phyloP scores from a whole-genome alignment of 2,329 filamentous ascomycete species.

The Exophiala sp. region DNA sequence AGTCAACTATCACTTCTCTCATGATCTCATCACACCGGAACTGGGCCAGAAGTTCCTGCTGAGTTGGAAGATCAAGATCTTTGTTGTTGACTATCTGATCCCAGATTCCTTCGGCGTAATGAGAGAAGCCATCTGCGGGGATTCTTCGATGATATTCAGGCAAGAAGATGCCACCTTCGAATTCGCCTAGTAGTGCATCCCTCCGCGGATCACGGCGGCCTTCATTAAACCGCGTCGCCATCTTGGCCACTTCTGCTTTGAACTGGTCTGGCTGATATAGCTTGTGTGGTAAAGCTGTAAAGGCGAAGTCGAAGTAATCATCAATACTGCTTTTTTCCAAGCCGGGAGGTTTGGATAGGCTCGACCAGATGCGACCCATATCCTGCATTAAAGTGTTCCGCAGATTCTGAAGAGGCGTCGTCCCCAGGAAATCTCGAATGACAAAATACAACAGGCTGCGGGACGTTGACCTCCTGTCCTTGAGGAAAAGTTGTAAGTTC shows the following conservation, averaged over 20 bases:
- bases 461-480: conserved; percentile 84
- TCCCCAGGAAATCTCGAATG: conserved; percentile 92
- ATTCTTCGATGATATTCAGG: conserved; percentile 94
- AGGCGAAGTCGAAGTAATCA: conserved; percentile 98
- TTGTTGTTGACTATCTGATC: conserved; percentile 99
- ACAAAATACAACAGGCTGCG: conserved; percentile 96
- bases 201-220: conserved; percentile 67
- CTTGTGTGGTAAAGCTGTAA: conserved; percentile 92
- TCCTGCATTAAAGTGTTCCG: conserved; percentile 87
- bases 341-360: conserved; percentile 83
- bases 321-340: conserved; percentile 84
- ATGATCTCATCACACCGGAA: conserved; percentile 97
- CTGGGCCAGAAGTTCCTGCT: conserved; percentile 92
- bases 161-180: conserved; percentile 75
- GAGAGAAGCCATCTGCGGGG: conserved; percentile 90
- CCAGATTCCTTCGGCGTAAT: conserved; percentile 92
- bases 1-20: conserved; percentile 74
- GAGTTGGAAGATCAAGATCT: conserved; percentile 89
- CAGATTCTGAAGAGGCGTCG: conserved; percentile 82
- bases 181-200: conserved; percentile 56
- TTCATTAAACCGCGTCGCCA: conserved; percentile 74
- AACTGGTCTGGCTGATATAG: conserved; percentile 93
- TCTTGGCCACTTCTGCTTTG: conserved; percentile 66
- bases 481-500: conserved; percentile 92
- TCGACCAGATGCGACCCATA: conserved; percentile 83